Percentiles rank a stretch among this genome's conserved stretches.
These are phyloP conservation scores for Mycena epipterygia DNA, from an alignment of 768 basidiomycete genomes.

Conservation along the genomic window DNA sequence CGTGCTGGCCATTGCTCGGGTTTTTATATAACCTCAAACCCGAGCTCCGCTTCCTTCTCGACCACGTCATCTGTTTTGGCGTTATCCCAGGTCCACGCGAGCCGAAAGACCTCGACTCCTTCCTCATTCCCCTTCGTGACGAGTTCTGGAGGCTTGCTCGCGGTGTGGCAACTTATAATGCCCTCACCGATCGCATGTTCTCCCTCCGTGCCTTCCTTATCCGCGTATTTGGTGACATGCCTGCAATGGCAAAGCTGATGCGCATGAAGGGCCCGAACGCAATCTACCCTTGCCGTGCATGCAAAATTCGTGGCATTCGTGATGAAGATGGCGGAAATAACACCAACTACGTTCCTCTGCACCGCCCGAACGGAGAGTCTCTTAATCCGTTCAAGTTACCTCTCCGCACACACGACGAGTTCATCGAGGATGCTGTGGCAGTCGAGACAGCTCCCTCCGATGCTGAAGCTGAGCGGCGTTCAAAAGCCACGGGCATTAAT, in stretches of 20 bases:
- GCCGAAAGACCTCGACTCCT: slow-evolving; percentile 55
- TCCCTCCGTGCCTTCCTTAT: slow-evolving; percentile 10
- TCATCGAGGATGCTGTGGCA: too few relatives aligned
- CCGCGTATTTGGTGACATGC: slow-evolving; percentile 22
- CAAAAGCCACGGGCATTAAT: too few relatives aligned
- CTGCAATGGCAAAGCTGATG: slow-evolving; percentile 15
- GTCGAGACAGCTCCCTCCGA: too few relatives aligned
- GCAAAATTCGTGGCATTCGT: slow-evolving; percentile 50
- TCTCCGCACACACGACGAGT: too few relatives aligned
- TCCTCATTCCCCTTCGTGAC: slow-evolving; percentile 51
- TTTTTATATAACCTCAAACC: slow-evolving; percentile 57
- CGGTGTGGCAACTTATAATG: slow-evolving; percentile 49
- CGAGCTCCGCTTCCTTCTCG: slow-evolving; percentile 44
- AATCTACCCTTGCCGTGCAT: slow-evolving; percentile 41
- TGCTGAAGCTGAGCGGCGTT: too few relatives aligned
- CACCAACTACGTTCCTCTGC: slow-evolving; percentile 47
- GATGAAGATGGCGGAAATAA: slow-evolving; percentile 13
- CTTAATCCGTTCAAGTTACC: too few relatives aligned
- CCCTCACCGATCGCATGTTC: neutral
- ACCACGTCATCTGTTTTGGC: slow-evolving; percentile 50
- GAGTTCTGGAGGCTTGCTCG: slow-evolving; percentile 49
- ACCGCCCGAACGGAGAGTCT: slow-evolving; percentile 32
- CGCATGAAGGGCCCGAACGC: slow-evolving; percentile 34
- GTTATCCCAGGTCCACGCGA: slow-evolving; percentile 57
- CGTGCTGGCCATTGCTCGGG: slow-evolving; percentile 50